phyloP scores from a whole-genome alignment of 2,329 filamentous ascomycete species.

The Fusarium kyushuense region DNA sequence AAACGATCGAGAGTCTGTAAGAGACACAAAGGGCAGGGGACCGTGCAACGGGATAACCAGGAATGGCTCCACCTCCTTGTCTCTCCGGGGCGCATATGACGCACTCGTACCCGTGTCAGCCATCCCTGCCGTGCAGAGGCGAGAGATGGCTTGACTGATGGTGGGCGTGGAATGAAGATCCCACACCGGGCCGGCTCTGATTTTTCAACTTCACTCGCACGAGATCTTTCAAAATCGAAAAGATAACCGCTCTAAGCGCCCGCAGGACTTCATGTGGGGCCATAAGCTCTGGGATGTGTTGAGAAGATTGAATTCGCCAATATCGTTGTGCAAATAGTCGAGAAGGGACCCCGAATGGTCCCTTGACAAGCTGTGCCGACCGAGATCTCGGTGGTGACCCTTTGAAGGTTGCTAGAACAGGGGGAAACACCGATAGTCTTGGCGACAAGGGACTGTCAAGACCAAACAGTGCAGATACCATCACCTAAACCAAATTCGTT shows the following conservation, averaged over 20 bases:
- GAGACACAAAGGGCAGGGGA: slow-evolving; percentile 39
- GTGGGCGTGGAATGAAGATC: slow-evolving; percentile 42
- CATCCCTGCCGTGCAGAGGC: slow-evolving; percentile 42
- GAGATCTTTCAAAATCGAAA: slow-evolving; percentile 28
- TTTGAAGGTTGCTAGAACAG: slow-evolving; percentile 28
- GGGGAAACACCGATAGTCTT: slow-evolving; percentile 39
- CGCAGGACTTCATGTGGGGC: slow-evolving; percentile 2
- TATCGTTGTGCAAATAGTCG: neutral
- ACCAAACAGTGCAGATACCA: slow-evolving; percentile 27
- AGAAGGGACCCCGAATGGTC: slow-evolving; percentile 16
- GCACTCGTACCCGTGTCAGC: slow-evolving; percentile 45
- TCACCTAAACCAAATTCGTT: slow-evolving; percentile 20
- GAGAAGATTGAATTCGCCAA: neutral
- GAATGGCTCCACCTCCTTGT: slow-evolving; percentile 40
- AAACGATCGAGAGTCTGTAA: slow-evolving; percentile 37
- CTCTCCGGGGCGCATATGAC: slow-evolving; percentile 48
- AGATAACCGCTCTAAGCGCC: slow-evolving; percentile 41
- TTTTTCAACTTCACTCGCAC: slow-evolving; percentile 22
- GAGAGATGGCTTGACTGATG: slow-evolving; percentile 36
- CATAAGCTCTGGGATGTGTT: neutral
- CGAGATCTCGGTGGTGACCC: slow-evolving; percentile 40
- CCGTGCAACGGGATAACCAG: slow-evolving; percentile 38
- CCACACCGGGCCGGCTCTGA: slow-evolving; percentile 39
- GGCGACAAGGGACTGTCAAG: slow-evolving; percentile 37
- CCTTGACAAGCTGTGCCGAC: slow-evolving; percentile 36